Base-by-base conservation (phyloP, 1,139 yeast genomes). In the Magnusiomyces sp. region DNA sequence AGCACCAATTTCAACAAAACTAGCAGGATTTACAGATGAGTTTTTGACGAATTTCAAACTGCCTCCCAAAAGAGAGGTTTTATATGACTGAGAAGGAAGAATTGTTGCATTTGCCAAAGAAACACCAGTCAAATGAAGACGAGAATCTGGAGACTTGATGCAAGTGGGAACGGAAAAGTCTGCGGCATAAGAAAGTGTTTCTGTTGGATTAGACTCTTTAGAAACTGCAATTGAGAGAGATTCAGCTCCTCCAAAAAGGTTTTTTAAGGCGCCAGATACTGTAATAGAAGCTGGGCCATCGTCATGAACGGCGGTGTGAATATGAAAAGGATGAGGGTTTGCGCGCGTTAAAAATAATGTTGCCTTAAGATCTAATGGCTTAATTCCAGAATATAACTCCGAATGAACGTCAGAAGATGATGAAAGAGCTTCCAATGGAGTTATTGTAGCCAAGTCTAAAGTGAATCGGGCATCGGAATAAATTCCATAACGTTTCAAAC, bases 281-380 rank as follows among this genome's bases (percentile, higher is more conserved):
- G 57, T 54, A 54, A 86, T 77, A 47, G 84, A 83, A 44, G 88
- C 74, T 11, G 46, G 46, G 70, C 89, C 96, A 29, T 95, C 95
- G 62, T 90, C 90, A 2, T 97, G 97, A 3, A 90, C 78, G 65
- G 85, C 89, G 5, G 96, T 90, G n/a, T 96, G 97, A 1, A 95
- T 86, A 60, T 83, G 83, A 53, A 94, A 89, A 54, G 77, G 77
- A 61, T 85, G 83, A 57, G 57, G 68, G 56, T 57, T 71, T 37
- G 63, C 60, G 10, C 62, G 57, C 4, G 51, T 52, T 5, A 62
- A 42, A 6, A 55, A 47, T 42, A 63, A 41, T 5, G 50, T 49
- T 10, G 64, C 62, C 40, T 55, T 53, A 17, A 62, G 51, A 41
- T 56, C 55, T 2, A 58, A 46, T 10, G 51, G 46, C 29, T 41